phyloP scores from a whole-genome alignment of 2,329 filamentous ascomycete genomes.

The Fusarium sp. region DNA sequence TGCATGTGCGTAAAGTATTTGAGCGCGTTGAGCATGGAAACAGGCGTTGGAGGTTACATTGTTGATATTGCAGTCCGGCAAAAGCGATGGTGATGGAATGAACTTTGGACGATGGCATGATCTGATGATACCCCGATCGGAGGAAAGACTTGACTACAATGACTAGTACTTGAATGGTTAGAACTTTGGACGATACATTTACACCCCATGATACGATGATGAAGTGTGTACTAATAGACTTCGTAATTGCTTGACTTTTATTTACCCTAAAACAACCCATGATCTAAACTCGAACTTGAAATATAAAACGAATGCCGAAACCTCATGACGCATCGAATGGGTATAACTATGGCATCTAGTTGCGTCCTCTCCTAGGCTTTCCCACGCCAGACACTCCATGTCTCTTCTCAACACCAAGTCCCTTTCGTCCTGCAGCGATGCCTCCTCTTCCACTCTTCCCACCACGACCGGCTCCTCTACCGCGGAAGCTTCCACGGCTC shows the following conservation, averaged over 20 bases:
- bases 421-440: conserved; percentile 59
- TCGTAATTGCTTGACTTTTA: conserved; percentile 33
- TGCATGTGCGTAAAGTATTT: conserved; percentile 1
- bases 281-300: conserved; percentile 37
- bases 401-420: conserved; percentile 63
- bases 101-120: conserved; percentile 24
- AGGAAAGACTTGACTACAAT: conserved; percentile 24
- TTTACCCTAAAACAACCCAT: conserved; percentile 28
- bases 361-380: conserved; percentile 54
- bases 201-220: not conserved
- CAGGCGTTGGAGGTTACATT: conserved; percentile 32
- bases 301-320: conserved; percentile 40
- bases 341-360: conserved; percentile 47
- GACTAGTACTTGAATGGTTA: not conserved
- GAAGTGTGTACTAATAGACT: not conserved
- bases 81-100: conserved; percentile 22
- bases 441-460: conserved; percentile 60
- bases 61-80: conserved; percentile 10
- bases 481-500: conserved; percentile 49
- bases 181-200: not conserved
- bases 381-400: conserved; percentile 58
- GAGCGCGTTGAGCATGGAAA: not conserved
- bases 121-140: conserved; percentile 42
- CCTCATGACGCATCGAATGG: conserved; percentile 44
- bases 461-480: conserved; percentile 49